Base-by-base conservation (phyloP, 768 basidiomycete species). In the Boletus fagicola region DNA sequence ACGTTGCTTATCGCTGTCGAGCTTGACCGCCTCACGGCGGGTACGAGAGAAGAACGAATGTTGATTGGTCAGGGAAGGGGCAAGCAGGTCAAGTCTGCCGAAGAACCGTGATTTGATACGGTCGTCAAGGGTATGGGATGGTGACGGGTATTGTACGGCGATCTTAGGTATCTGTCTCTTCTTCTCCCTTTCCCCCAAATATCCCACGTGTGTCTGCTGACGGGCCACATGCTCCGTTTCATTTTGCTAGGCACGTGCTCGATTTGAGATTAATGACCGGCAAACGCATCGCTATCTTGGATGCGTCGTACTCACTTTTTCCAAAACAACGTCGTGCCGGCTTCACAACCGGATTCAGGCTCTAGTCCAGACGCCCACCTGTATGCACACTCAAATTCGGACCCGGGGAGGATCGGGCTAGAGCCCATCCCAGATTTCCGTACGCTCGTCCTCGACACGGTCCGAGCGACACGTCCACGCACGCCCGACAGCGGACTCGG, bases 41-140 rank as follows among this genome's bases (percentile, higher is more conserved):
- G 47, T 26, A 49, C 69, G 67, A 53, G 66, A 74, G 56, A 59
- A 22, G 70, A 73, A 26, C 54, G 47, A 7, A n/a, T 7, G 16
- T 43, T 33, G 3, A 36, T 56, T 13, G 53, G 51, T 13, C 30
- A 49, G 20, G 63, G 57, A 31, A 51, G 54, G 31, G 57, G 43
- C 22, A 76, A 70, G 43, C 58, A 46, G 12, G 13, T 40, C 5
- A 54, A 40, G 28, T 26, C 36, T 9, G 38, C 60, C 43, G 42
- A 76, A 64, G 60, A 67, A 43, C 63, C 61, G 4, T 71, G 67
- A 61, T 75, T 91, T 22, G 86, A 88, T 62, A 81, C 82, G n/a
- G 85, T 88, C 66, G 82, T 88, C 5, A 93, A 92, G 74, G 83
- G 86, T 13, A 84, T 87, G 49, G 88, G 87, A 3, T 93, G 92